phyloP scores from a whole-genome alignment of 352 stramenopile genomes.

The Globisporangium perplexum region DNA sequence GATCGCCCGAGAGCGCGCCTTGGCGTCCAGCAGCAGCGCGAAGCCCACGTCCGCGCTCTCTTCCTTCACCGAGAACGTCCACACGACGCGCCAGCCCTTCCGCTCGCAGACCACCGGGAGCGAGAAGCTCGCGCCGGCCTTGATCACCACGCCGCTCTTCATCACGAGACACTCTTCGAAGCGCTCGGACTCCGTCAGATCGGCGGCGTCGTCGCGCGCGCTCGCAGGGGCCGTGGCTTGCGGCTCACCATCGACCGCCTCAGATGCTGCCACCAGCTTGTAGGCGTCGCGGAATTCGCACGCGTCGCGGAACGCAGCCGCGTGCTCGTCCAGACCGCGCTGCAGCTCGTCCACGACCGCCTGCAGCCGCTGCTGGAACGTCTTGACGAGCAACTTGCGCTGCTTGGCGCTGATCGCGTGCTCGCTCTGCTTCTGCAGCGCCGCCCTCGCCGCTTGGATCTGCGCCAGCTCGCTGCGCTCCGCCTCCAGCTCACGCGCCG shows the following conservation, averaged over 20 bases:
- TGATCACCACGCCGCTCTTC: conserved; percentile 74
- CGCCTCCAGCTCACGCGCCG: conserved; percentile 19
- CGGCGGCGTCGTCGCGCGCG: too few relatives aligned
- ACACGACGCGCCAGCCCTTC: conserved; percentile 59
- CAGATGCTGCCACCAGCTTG: conserved; percentile 3
- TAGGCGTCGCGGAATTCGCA: conserved; percentile 48
- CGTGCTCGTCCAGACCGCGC: conserved; percentile 48
- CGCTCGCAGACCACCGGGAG: conserved; percentile 69
- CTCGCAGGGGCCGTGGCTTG: too few relatives aligned
- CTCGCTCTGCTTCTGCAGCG: conserved; percentile 35
- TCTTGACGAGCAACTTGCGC: conserved; percentile 28
- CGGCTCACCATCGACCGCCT: too few relatives aligned
- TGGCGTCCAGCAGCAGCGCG: conserved; percentile 20
- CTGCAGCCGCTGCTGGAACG: conserved; percentile 33
- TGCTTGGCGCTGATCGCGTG: conserved; percentile 30
- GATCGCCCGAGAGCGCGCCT: conserved; percentile 5
- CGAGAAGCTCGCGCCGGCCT: conserved; percentile 62
- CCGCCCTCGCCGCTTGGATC: conserved; percentile 22
- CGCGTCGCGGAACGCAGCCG: conserved; percentile 49
- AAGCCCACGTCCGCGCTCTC: conserved; percentile 61
- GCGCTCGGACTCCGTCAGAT: neutral
- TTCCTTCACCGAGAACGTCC: conserved; percentile 74
- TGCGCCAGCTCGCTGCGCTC: conserved; percentile 24
- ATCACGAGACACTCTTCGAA: conserved; percentile 70
- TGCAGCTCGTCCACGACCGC: conserved; percentile 43